Evolutionary conservation across 2,329 filamentous ascomycete species (phyloP).

Genomic region (Cryphonectria carpinicola): DNA sequence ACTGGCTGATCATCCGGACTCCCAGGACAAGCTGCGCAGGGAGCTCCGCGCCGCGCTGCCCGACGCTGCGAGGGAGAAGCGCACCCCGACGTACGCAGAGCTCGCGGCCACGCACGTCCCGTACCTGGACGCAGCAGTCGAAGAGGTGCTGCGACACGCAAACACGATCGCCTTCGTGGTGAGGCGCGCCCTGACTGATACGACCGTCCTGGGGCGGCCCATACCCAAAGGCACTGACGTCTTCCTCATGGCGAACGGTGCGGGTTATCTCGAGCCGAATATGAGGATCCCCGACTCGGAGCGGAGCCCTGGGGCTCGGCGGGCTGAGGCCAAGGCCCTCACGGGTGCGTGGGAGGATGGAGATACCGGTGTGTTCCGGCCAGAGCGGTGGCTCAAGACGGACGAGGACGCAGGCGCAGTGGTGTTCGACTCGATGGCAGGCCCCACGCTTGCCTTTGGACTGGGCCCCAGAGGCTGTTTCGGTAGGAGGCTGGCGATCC

Average conservation of each 20-base stretch:
- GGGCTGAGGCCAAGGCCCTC: constrained; percentile 31
- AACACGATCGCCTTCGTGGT: constrained; percentile 37
- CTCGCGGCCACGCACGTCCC: constrained; percentile 36
- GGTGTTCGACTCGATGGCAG: constrained; percentile 40
- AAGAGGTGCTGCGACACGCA: constrained; percentile 42
- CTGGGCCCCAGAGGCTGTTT: constrained; percentile 44
- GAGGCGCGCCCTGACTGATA: constrained; percentile 39
- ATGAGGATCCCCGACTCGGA: constrained; percentile 36
- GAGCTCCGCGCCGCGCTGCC: constrained; percentile 29
- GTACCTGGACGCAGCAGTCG: constrained; percentile 45
- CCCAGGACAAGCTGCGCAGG: constrained; percentile 34
- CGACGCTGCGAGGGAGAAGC: constrained; percentile 28
- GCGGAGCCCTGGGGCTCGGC: constrained; percentile 34
- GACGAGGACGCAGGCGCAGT: constrained; percentile 6
- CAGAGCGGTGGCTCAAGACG: constrained; percentile 43
- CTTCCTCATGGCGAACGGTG: constrained; percentile 46
- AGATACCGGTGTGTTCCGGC: constrained; percentile 39
- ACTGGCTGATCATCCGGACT: constrained; percentile 33
- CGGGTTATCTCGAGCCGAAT: constrained; percentile 37
- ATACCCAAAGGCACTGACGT: constrained; percentile 45
- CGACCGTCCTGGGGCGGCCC: constrained; percentile 38
- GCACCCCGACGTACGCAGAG: constrained; percentile 38
- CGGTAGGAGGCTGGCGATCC: constrained; percentile 42
- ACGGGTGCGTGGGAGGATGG: constrained; percentile 37
- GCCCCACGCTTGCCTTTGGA: constrained; percentile 43